A percentile compares a stretch with the other conserved stretches of the same genome.
Conservation (phyloP, 1,284 basidiomycete species). For the Acaromyces ingoldii region DNA sequence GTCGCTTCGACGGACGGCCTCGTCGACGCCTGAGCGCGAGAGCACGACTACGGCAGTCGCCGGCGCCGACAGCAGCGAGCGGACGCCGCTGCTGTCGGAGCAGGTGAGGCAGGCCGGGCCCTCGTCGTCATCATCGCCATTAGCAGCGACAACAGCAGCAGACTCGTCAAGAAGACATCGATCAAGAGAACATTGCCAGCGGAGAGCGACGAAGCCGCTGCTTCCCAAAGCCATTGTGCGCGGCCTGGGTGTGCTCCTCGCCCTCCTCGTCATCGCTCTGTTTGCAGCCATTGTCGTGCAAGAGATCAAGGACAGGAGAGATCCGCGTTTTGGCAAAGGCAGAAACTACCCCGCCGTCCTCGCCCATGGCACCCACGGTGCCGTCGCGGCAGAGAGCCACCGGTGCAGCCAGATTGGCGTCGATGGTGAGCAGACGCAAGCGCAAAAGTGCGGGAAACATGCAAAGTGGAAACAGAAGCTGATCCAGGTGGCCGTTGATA, state of each 20-base stretch:
- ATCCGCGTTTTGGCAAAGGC: conserved; percentile 2
- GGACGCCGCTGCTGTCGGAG: too few relatives aligned
- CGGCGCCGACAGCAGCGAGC: too few relatives aligned
- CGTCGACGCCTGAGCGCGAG: too few relatives aligned
- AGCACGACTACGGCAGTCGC: too few relatives aligned
- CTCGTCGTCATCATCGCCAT: too few relatives aligned
- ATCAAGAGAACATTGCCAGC: too few relatives aligned
- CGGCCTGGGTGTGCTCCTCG: neutral
- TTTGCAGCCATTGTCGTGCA: neutral
- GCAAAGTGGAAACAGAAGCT: neutral
- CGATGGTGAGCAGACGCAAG: conserved; percentile 11
- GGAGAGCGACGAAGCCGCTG: too few relatives aligned
- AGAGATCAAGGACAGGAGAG: conserved; percentile 1
- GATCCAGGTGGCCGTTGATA: neutral
- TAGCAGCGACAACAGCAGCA: too few relatives aligned
- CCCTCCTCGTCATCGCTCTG: neutral
- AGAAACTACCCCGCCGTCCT: conserved; percentile 10
- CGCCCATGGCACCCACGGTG: conserved; percentile 22
- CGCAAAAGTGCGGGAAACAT: neutral
- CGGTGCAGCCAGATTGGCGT: conserved; percentile 28
- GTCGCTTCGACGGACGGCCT: too few relatives aligned
- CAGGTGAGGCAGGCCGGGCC: too few relatives aligned
- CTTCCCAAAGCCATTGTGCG: neutral
- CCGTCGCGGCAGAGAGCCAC: conserved; percentile 33
- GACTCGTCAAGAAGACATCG: too few relatives aligned